Evolutionary conservation across 1,284 basidiomycete species (phyloP).

Genomic region (Trichosporon sp.): DNA sequence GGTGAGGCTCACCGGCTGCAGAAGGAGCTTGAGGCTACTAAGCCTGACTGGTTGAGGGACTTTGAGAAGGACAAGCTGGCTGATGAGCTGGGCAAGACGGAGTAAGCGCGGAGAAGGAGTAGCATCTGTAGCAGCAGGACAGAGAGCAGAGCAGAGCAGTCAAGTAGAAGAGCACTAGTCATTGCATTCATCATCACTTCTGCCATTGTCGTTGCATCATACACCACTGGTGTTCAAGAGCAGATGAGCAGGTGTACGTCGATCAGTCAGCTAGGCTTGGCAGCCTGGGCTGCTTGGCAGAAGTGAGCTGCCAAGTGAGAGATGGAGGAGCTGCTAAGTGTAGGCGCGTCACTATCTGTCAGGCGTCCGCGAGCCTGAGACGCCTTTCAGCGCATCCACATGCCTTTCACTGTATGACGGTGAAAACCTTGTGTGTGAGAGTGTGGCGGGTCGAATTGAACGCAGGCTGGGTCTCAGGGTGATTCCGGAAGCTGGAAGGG

Average conservation of each 20-base stretch:
- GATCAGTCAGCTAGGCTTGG: background rate
- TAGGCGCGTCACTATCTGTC: background rate
- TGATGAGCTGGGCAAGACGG: background rate
- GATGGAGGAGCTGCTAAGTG: background rate
- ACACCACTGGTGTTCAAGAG: background rate
- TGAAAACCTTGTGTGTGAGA: background rate
- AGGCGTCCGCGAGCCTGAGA: background rate
- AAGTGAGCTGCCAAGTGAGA: too few relatives aligned
- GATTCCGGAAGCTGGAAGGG: background rate
- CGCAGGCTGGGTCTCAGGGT: background rate
- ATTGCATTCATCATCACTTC: background rate
- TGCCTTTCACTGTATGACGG: background rate
- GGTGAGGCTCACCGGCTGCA: slow-evolving; percentile 24
- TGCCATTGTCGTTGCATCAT: too few relatives aligned
- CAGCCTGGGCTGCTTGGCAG: background rate
- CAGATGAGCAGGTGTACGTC: background rate
- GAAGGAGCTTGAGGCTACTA: slow-evolving; percentile 28
- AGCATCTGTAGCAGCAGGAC: slow-evolving; percentile 5
- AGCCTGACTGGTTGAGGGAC: slow-evolving; percentile 36
- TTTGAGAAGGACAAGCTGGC: slow-evolving; percentile 16
- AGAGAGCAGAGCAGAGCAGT: background rate
- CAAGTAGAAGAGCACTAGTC: slow-evolving; percentile 5
- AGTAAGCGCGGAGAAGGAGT: background rate
- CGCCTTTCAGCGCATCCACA: background rate
- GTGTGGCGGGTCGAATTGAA: background rate